Conservation (phyloP, 2,329 filamentous ascomycete species). For the Metarhizium album region DNA sequence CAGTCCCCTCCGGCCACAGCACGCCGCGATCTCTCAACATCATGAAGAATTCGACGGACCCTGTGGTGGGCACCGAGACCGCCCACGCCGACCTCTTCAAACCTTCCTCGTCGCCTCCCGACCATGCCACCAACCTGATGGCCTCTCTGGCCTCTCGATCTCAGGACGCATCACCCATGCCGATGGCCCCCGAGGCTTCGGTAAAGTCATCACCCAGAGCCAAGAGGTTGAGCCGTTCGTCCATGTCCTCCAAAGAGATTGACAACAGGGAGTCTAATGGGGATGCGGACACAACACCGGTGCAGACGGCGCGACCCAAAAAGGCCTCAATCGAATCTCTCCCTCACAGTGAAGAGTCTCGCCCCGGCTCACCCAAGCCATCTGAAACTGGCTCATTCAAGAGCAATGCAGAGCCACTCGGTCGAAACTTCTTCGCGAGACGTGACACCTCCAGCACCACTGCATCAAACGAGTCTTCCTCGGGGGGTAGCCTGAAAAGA, state of each 20-base stretch:
- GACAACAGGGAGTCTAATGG: constrained; percentile 27
- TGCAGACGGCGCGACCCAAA: constrained; percentile 22
- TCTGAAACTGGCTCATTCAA: constrained; percentile 27
- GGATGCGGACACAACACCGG: constrained; percentile 17
- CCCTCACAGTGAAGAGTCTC: constrained; percentile 13
- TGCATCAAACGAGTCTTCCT: constrained; percentile 24
- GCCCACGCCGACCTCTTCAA: constrained; percentile 55
- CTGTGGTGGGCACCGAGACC: constrained; percentile 56
- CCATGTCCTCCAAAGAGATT: constrained; percentile 35
- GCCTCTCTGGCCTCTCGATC: constrained; percentile 56
- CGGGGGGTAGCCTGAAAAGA: constrained; percentile 30
- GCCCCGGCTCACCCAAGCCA: constrained; percentile 17
- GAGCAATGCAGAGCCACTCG: constrained; percentile 28
- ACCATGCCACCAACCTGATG: constrained; percentile 54
- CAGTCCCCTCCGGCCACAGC: constrained; percentile 20
- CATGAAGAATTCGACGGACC: constrained; percentile 41
- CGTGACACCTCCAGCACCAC: constrained; percentile 27
- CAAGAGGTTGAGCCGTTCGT: constrained; percentile 36
- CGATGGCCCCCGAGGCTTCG: constrained; percentile 28
- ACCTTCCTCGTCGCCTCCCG: constrained; percentile 42
- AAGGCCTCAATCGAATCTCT: constrained; percentile 25
- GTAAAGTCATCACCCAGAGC: constrained; percentile 26
- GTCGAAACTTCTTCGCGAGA: constrained; percentile 29
- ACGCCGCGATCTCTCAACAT: constrained; percentile 25
- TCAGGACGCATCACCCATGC: constrained; percentile 40